phyloP scores from a whole-genome alignment of 768 basidiomycete species.

The Daedaleopsis sinensis region DNA sequence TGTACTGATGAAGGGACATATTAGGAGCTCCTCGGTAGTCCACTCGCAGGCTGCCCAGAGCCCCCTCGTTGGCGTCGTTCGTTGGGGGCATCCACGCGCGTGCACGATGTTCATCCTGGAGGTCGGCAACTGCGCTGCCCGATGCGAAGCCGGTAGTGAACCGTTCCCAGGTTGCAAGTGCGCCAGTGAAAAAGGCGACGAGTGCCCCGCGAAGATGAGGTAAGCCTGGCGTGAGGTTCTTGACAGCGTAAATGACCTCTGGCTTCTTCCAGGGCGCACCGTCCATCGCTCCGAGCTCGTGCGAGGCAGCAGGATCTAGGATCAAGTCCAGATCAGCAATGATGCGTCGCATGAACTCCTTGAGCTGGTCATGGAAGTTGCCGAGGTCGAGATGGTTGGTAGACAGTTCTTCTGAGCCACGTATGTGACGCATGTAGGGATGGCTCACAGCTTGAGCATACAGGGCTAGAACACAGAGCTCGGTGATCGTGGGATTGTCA shows the following conservation, averaged over 20 bases:
- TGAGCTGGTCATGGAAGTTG: neutral
- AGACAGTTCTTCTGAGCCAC: neutral
- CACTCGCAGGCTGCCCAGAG: too few species aligned
- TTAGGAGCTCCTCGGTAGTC: too few species aligned
- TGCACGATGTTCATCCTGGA: too few species aligned
- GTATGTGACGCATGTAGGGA: slow-evolving; percentile 11
- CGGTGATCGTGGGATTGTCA: slow-evolving; percentile 19
- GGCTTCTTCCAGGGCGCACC: neutral
- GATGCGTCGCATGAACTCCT: neutral
- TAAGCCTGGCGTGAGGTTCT: neutral
- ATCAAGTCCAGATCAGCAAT: neutral
- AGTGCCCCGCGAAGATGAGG: neutral
- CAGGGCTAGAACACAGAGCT: slow-evolving; percentile 19
- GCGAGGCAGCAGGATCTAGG: neutral
- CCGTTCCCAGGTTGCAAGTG: neutral
- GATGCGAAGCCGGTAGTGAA: neutral
- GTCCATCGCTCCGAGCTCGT: neutral
- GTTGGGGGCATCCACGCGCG: too few species aligned
- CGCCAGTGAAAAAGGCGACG: neutral
- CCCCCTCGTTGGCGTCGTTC: too few species aligned
- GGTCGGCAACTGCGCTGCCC: too few species aligned
- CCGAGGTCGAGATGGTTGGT: neutral
- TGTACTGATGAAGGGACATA: too few species aligned
- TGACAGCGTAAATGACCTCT: neutral
- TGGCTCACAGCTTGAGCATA: slow-evolving; percentile 11